Evolutionary conservation across 768 basidiomycete species (phyloP), one percentile per base, ranked within the genome.

Genomic region (Rhizopogon sp.): DNA sequence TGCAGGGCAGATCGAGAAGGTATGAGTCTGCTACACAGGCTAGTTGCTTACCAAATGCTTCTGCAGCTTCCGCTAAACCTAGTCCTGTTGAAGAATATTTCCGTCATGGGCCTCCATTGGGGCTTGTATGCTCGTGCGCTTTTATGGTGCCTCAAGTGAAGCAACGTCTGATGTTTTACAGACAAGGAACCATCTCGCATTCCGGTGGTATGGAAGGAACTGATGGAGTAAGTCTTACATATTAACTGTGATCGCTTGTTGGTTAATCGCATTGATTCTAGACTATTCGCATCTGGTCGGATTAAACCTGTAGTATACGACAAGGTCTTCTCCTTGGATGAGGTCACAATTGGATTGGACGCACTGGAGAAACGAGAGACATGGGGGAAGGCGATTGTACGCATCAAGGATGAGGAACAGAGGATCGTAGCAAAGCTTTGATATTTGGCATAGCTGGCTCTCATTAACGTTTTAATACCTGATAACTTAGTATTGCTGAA

Each of bases 371-470:
- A 75, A 44, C 76, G 96, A 58, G 81, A 90, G 71, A 95, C 93
- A 5, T 98, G 93, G 91, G 96, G 96, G 0, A 98, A 98, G 66
- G 89, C 78, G 0, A 75, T 95, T 25, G 80, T 91, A 7, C 77
- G 74, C 49, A 68, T 98, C 46, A 78, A 75, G 51, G 78, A 83
- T 28, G 82, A 85, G 10, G 64, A 66, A n/a, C 47, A 63, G 3
- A 52, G 49, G 25, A 60, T 39, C 1, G 62, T 62, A 52, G 71
- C 81, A 3, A 85, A 76, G 63, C 67, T 85, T 41, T 80, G 52
- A 59, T 8, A 17, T 20, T 10, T 11, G 31, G 25, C 7, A 11
- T 28, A 5, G 45, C 16, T 6, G 2, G 14, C 8, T 20, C 5
- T 13, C 17, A 6, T 52, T 6, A 29, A 9, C 29, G 39, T 5